Evolutionary conservation across 495 filamentous ascomycete species (phyloP).

Genomic region (Aspergillus hancockii): DNA sequence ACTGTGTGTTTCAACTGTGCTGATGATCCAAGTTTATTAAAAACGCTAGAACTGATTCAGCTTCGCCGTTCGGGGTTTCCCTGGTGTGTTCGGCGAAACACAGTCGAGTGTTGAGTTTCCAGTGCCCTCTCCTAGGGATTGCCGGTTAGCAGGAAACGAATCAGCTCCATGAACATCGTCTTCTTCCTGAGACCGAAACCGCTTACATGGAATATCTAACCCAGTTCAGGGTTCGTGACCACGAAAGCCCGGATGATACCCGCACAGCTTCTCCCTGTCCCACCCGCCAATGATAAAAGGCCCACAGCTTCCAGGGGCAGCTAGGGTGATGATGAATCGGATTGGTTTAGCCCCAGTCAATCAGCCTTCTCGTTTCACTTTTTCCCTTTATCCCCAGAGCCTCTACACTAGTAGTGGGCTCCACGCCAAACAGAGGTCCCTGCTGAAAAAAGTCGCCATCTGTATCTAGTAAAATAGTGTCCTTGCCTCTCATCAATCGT

Average conservation of each 20-base stretch:
- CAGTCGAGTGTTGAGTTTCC: not conserved
- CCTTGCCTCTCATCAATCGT: conserved; percentile 10
- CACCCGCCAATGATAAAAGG: conserved; percentile 7
- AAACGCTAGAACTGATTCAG: conserved; percentile 3
- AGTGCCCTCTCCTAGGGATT: not conserved
- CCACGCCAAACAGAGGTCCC: conserved; percentile 18
- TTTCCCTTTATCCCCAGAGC: conserved; percentile 13
- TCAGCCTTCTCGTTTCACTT: conserved; percentile 26
- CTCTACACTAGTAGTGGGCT: conserved; percentile 12
- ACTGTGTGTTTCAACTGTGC: conserved; percentile 23
- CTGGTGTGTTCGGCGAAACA: not conserved
- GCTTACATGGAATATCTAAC: not conserved
- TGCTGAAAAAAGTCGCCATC: conserved; percentile 21
- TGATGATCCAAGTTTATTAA: conserved; percentile 5
- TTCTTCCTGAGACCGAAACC: not conserved
- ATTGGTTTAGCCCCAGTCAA: conserved; percentile 16
- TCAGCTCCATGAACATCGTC: not conserved
- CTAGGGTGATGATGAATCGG: conserved; percentile 16
- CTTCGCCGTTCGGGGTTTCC: not conserved
- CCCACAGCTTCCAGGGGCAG: conserved; percentile 19
- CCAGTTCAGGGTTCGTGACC: conserved; percentile 1
- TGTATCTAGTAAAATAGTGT: conserved; percentile 23
- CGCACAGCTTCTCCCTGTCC: conserved; percentile 2
- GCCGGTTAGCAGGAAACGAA: not conserved
- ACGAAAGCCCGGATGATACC: not conserved